A percentile compares a stretch with the other conserved stretches of the same genome.
Conservation (phyloP, 495 filamentous ascomycete species). For the Pseudevernia furfuracea region DNA sequence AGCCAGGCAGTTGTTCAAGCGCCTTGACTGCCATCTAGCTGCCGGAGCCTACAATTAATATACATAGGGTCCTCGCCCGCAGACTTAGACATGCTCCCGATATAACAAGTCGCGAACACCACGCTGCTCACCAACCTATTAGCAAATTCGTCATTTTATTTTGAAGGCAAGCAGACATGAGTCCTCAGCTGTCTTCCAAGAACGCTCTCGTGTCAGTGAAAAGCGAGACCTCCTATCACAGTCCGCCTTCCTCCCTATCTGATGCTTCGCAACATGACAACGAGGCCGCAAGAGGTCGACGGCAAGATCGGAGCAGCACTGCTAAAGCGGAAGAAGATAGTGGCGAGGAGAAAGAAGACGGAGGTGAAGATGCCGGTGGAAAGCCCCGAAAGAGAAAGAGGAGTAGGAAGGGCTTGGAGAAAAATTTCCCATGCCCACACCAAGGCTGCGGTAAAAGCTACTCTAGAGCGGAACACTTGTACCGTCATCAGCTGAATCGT, state of each 20-base stretch:
- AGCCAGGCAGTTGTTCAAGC: constrained; percentile 16
- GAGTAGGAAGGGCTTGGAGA: constrained; percentile 80
- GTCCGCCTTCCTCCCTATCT: constrained; percentile 24
- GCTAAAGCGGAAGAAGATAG: constrained; percentile 30
- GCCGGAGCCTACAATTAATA: not conserved
- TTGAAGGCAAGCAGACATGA: constrained; percentile 10
- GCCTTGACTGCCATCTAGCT: not conserved
- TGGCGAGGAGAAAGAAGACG: constrained; percentile 30
- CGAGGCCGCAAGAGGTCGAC: constrained; percentile 23
- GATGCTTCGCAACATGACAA: constrained; percentile 25
- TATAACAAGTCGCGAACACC: not conserved
- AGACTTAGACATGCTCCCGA: not conserved
- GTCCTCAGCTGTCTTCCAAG: constrained; percentile 16
- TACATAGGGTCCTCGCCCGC: constrained; percentile 7
- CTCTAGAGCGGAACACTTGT: constrained; percentile 92
- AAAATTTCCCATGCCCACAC: constrained; percentile 88
- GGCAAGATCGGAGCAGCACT: constrained; percentile 24
- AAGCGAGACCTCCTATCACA: constrained; percentile 26
- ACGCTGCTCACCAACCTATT: not conserved
- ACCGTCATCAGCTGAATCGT: constrained; percentile 95
- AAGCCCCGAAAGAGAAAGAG: constrained; percentile 63
- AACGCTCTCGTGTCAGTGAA: constrained; percentile 19
- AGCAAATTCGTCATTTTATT: not conserved
- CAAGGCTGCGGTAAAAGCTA: constrained; percentile 93
- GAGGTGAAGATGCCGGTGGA: constrained; percentile 29